phyloP scores from a whole-genome alignment of 1,284 basidiomycete genomes.

The Pseudozyma flocculosa region DNA sequence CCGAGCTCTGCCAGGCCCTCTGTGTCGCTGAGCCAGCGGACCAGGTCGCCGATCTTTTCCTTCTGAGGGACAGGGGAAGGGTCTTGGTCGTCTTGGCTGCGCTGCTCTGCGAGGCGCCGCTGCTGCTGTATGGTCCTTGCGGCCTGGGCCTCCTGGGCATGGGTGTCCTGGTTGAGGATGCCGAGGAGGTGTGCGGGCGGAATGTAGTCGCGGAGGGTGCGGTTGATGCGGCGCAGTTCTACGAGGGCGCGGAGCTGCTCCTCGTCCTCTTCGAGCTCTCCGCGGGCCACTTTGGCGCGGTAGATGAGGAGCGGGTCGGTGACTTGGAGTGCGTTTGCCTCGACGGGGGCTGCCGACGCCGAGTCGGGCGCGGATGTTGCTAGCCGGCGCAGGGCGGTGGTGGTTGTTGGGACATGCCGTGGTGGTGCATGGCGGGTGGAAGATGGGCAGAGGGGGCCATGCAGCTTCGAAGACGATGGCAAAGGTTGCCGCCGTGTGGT shows the following conservation, averaged over 20 bases:
- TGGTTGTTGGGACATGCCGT: no score
- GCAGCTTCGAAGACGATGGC: no score
- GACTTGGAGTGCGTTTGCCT: slow-evolving; percentile 29
- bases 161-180: slow-evolving; percentile 31
- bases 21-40: slow-evolving; percentile 65
- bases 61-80: slow-evolving; percentile 5
- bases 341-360: neutral
- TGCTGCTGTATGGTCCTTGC: slow-evolving; percentile 2
- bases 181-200: slow-evolving; percentile 60
- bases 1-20: slow-evolving; percentile 66
- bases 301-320: slow-evolving; percentile 49
- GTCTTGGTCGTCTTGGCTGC: slow-evolving; percentile 6
- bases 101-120: slow-evolving; percentile 19
- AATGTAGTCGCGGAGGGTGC: slow-evolving; percentile 63
- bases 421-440: no score
- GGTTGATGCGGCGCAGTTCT: slow-evolving; percentile 63
- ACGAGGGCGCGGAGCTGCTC: slow-evolving; percentile 70
- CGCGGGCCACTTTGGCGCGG: slow-evolving; percentile 60
- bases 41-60: slow-evolving; percentile 58
- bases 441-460: no score
- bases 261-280: slow-evolving; percentile 66
- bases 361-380: no score
- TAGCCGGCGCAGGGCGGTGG: no score
- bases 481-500: no score
- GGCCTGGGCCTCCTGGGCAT: slow-evolving; percentile 10